Evolutionary conservation across 352 stramenopile species (phyloP).

Genomic region (Halophytophthora polymorphica): DNA sequence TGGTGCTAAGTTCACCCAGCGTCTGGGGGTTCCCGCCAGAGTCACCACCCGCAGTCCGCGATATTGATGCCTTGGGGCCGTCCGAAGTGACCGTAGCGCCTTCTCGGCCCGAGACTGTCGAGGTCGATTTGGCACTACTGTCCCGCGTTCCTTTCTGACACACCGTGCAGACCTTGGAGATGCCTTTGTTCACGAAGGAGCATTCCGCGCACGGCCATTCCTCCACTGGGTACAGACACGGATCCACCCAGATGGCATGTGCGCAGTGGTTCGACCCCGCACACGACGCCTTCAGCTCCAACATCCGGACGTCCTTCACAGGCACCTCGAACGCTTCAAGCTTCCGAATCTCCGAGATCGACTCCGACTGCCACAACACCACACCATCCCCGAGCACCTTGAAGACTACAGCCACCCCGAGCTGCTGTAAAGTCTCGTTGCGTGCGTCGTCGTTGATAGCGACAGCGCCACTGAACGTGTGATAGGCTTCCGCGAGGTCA

Average conservation of each 20-base stretch:
- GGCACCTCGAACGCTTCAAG: conserved; percentile 58
- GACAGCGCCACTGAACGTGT: conserved; percentile 47
- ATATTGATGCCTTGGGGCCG: neutral
- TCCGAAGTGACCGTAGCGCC: neutral
- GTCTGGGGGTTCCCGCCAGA: conserved; percentile 4
- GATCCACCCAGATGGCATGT: conserved; percentile 80
- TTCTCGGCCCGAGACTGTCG: neutral
- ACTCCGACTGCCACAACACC: conserved; percentile 75
- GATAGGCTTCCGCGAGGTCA: conserved; percentile 64
- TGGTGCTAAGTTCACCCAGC: conserved; percentile 17
- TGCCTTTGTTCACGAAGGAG: conserved; percentile 69
- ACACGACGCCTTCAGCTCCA: conserved; percentile 70
- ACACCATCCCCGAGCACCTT: conserved; percentile 69
- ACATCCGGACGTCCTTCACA: conserved; percentile 64
- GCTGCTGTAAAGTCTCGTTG: conserved; percentile 56
- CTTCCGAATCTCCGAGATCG: conserved; percentile 31
- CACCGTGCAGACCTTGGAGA: conserved; percentile 38
- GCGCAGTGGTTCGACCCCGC: conserved; percentile 74
- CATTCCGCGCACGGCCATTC: conserved; percentile 74
- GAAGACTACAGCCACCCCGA: conserved; percentile 54
- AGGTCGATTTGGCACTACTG: neutral
- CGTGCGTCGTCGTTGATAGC: conserved; percentile 75
- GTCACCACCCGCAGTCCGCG: neutral
- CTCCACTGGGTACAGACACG: conserved; percentile 56
- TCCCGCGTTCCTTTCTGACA: conserved; percentile 38